Base-by-base conservation (phyloP, 1,139 yeast genomes). In the Geotrichum carabidarum region DNA sequence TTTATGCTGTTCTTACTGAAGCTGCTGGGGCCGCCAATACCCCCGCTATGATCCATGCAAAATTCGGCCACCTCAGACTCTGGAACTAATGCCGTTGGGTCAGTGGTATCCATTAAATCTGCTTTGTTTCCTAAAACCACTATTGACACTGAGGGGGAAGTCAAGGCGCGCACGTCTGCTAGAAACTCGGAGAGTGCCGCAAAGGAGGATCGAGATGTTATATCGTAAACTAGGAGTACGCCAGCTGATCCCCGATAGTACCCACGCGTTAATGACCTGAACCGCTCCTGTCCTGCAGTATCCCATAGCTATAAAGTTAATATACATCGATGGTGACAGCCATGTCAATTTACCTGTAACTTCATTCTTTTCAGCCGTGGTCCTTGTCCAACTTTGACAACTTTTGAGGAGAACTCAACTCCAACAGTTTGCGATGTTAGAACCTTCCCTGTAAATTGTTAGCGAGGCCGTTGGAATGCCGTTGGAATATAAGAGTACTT, bases 231-330 rank as follows among this genome's bases (percentile, higher is more conserved):
- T 43, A 86, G 76, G 44, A 86, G 79, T 0, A 90, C 93, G 30
- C 88, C 94, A 53, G 87, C 88, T n/a, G 87, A 80, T 61, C 87
- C 93, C 53, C 94, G 72, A 57, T 86, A 86, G 63, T 86, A 86
- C 35, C 87, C 82, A 14, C 93, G 84, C 51, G 88, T 84, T 56
- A 84, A 74, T 2, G 90, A 84, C 59, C 90, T 72, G 65, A 84
- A 82, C 61, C 91, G 68, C 66, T 85, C 94, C 69, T 85, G 91
- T 8, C 93, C 93, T 0, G 93, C 93, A 0, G 93, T 85, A 65
- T 85, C 93, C 93, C 93, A 85, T 30, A 68, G 59, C 60, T 45
- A 15, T 15, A n/a, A 2, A 38, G 15, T n/a, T 38, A n/a, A 14
- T n/a, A 17, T 5, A 47, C 35, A 35, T 12, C n/a, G 36, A 8